These are phyloP conservation scores for Penstemon eatonii DNA, from an alignment of 257 asterid genomes.

Conservation along the genomic window DNA sequence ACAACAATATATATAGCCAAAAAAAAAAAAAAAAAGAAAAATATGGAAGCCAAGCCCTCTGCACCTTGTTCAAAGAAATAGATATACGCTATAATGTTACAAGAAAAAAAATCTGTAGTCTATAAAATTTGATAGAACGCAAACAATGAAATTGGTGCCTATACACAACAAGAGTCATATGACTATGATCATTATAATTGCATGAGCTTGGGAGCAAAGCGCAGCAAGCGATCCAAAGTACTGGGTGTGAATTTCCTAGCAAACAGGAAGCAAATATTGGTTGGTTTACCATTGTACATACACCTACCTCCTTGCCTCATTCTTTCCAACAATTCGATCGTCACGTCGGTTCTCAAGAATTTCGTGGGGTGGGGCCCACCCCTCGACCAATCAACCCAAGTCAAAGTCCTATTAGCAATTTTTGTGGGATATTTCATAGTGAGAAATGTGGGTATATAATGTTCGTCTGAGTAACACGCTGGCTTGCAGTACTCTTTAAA, in stretches of 20 bases:
- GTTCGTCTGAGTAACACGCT: slow-evolving; percentile 72
- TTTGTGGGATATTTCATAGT: slow-evolving; percentile 36
- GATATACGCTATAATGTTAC: no score
- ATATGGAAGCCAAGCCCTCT: no score
- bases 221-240: slow-evolving; percentile 56
- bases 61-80: no score
- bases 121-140: no score
- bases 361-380: slow-evolving; percentile 78
- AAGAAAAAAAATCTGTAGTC: no score
- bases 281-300: slow-evolving; percentile 49
- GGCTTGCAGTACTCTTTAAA: slow-evolving; percentile 53
- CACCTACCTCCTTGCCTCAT: slow-evolving; percentile 45
- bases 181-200: slow-evolving; percentile 27
- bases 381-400: slow-evolving; percentile 84
- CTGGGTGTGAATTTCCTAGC: slow-evolving; percentile 63
- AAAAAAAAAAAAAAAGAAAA: no score
- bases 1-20: no score
- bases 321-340: slow-evolving; percentile 37
- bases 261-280: slow-evolving; percentile 58
- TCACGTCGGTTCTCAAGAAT: slow-evolving; percentile 39
- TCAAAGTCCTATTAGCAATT: slow-evolving; percentile 54
- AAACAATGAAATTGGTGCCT: no score
- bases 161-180: no score
- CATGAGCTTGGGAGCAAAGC: slow-evolving; percentile 53
- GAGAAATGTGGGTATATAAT: slow-evolving; percentile 60